Evolutionary conservation across 2,329 filamentous ascomycete species (phyloP).

Genomic region (Seiridium cupressi): DNA sequence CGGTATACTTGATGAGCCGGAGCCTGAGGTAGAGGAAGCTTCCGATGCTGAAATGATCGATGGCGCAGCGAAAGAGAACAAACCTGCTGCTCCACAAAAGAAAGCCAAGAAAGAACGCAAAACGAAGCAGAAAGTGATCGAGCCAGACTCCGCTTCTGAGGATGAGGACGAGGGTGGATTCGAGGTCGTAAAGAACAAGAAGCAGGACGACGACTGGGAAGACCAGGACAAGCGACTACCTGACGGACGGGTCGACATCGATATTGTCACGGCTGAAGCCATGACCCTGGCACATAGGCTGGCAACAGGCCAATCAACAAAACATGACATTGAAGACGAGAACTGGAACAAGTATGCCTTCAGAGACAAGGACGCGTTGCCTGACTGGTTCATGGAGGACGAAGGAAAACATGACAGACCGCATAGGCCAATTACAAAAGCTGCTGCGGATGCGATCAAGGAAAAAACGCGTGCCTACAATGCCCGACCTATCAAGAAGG

Average conservation of each 20-base stretch:
- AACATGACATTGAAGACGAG: constrained; percentile 80
- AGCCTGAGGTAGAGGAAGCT: constrained; percentile 24
- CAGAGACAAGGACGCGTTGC: constrained; percentile 86
- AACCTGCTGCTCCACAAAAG: constrained; percentile 16
- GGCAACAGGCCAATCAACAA: constrained; percentile 79
- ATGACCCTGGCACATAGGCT: constrained; percentile 96
- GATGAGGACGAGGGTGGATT: constrained; percentile 49
- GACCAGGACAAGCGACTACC: constrained; percentile 60
- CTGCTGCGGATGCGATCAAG: constrained; percentile 86
- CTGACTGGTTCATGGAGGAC: constrained; percentile 98
- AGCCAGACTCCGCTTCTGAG: constrained; percentile 21
- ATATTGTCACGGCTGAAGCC: constrained; percentile 98
- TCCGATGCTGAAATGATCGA: constrained; percentile 27
- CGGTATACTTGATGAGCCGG: constrained; percentile 58
- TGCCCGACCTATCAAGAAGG: constrained; percentile 97
- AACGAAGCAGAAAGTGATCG: constrained; percentile 16
- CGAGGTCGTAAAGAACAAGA: constrained; percentile 57
- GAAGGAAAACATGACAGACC: constrained; percentile 79
- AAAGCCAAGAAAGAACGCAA: constrained; percentile 19
- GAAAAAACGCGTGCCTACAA: constrained; percentile 92
- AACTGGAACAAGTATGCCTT: constrained; percentile 91
- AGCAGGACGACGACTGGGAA: constrained; percentile 60
- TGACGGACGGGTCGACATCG: constrained; percentile 75
- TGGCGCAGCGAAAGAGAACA: too few species aligned
- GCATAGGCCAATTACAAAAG: constrained; percentile 87